phyloP scores from a whole-genome alignment of 1,284 basidiomycete genomes.

The Ganoderma lucidum region DNA sequence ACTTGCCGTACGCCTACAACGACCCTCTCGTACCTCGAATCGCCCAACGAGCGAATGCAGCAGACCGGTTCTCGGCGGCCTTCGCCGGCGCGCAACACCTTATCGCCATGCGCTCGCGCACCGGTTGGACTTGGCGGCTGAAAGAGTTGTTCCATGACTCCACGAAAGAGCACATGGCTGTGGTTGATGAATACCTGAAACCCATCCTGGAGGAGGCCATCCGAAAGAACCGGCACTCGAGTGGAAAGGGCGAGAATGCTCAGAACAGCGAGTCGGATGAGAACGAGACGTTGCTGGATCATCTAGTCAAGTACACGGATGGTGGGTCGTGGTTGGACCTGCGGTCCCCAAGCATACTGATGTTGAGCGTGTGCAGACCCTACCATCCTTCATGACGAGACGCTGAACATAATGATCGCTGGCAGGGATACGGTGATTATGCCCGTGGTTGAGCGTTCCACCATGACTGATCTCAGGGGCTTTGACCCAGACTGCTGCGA shows the following conservation, averaged over 20 bases:
- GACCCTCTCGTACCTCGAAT: conserved; percentile 9
- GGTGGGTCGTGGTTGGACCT: conserved; percentile 27
- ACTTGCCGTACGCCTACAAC: conserved; percentile 43
- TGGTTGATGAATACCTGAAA: conserved; percentile 37
- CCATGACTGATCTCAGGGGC: neutral
- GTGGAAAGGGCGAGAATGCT: conserved; percentile 21
- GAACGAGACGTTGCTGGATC: conserved; percentile 47
- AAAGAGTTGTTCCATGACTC: conserved; percentile 27
- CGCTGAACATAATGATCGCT: conserved; percentile 50
- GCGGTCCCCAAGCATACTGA: neutral
- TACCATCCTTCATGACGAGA: conserved; percentile 47
- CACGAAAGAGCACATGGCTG: conserved; percentile 28
- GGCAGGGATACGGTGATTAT: conserved; percentile 49
- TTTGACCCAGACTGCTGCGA: conserved; percentile 43
- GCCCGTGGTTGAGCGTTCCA: neutral
- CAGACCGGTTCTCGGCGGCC: conserved; percentile 49
- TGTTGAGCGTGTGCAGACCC: conserved; percentile 14
- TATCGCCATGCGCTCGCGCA: conserved; percentile 41
- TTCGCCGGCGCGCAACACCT: conserved; percentile 48
- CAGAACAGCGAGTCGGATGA: conserved; percentile 34
- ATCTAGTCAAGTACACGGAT: conserved; percentile 45
- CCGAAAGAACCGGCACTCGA: conserved; percentile 39
- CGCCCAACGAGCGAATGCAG: conserved; percentile 9
- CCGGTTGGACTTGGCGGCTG: conserved; percentile 40
- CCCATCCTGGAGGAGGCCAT: conserved; percentile 52